Base-by-base conservation (phyloP, 2,329 filamentous ascomycete species). In the Neodidymelliopsis sp. region DNA sequence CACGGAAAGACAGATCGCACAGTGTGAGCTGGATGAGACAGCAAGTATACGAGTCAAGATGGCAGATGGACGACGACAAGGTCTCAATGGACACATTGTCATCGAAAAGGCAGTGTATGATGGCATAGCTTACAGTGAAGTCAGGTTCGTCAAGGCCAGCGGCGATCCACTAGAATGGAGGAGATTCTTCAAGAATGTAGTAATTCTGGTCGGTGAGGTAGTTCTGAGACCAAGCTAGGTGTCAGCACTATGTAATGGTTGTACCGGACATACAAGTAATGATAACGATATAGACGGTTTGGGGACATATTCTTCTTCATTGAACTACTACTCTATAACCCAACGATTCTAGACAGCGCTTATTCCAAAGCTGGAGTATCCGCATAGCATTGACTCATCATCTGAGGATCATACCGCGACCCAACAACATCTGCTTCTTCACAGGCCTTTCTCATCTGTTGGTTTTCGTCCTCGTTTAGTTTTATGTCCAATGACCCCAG, bases 161-260 rank as follows among this genome's bases (percentile, higher is more conserved):
- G 94, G 94, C 5, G 94, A 99, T 77, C 94, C 94, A 4, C 76
- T 99, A 38, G 93, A 97, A 77, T 99, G 95, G 94, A 84, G 94
- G 53, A 81, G 94, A 24, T 91, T 99, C 70, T 99, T 99, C 80
- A 99, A 99, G 76, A 92, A 91, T 73, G 84, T 97, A n/a, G 90
- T 90, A 22, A 80, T 95, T 56, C 79, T 93, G 52, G 95, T 92
- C 75, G 90, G 90, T 67, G 91, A 96, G 68, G 91, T 85, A 7
- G 87, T 97, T 33, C 89, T 76, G 54, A 69, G 69, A 54, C 70
- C 71, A 24, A 56, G 53, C 45, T 69, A 55, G 53, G 20, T 12
- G 22, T 16, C 4, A 33, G 4, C 8, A 25, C 2, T 10, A 27
- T 4, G 27, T 6, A 29, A 29, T 11, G 27, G 27, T n/a, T 29